A percentile compares a stretch with the other conserved stretches of the same genome.
phyloP scores from a whole-genome alignment of 495 filamentous ascomycete genomes.

The Trichoderma gamsii region DNA sequence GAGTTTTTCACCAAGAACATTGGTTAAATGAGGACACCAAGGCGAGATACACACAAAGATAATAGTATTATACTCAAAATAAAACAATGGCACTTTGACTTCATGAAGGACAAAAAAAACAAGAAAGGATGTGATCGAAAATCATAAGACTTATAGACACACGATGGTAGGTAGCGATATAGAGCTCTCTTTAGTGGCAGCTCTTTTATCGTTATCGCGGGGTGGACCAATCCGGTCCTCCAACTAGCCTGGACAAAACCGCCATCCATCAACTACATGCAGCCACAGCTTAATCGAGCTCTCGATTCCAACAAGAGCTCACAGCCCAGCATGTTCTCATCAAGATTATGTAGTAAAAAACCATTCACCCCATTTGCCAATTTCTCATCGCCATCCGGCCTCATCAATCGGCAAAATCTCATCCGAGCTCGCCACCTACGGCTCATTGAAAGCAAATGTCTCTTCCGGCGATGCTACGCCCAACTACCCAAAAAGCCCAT shows the following conservation, averaged over 20 bases:
- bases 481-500: background rate
- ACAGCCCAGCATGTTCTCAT: background rate
- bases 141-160: too few relatives aligned
- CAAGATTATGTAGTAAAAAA: background rate
- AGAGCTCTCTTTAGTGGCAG: background rate
- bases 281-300: background rate
- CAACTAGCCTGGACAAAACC: background rate
- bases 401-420: background rate
- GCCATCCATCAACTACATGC: background rate
- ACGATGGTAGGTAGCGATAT: too few relatives aligned
- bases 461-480: slow-evolving; percentile 9
- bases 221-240: background rate
- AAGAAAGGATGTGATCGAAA: too few relatives aligned
- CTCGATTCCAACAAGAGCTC: background rate
- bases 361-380: background rate
- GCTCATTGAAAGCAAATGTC: background rate
- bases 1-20: slow-evolving; percentile 79
- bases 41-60: background rate
- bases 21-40: slow-evolving; percentile 35
- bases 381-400: background rate
- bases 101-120: background rate
- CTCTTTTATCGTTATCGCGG: slow-evolving; percentile 9
- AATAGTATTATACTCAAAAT: background rate
- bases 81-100: background rate
- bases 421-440: background rate